phyloP scores from a whole-genome alignment of 257 asterid species.

The Paraleonurus japonicus region DNA sequence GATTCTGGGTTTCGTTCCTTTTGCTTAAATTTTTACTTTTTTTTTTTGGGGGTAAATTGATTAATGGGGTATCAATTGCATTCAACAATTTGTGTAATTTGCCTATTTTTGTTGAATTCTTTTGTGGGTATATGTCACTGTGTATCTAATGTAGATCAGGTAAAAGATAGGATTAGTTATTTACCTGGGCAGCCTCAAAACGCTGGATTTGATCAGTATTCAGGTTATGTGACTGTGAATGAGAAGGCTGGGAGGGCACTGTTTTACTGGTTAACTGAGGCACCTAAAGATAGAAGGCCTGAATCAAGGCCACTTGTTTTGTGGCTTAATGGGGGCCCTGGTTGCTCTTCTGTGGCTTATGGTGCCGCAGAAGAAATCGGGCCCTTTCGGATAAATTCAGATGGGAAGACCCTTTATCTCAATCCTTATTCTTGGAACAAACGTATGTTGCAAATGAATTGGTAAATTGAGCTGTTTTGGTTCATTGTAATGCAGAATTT shows the following conservation, averaged over 20 bases:
- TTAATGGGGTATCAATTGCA: conserved; percentile 32
- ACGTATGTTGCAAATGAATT: too few species aligned
- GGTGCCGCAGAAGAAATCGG: conserved; percentile 97
- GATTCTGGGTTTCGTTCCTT: conserved; percentile 27
- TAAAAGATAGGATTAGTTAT: conserved; percentile 58
- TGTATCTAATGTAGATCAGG: conserved; percentile 57
- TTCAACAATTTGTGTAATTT: conserved; percentile 20
- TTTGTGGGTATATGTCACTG: conserved; percentile 48
- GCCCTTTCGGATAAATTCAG: conserved; percentile 80
- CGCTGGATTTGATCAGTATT: conserved; percentile 64
- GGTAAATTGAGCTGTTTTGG: not conserved
- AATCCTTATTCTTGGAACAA: conserved; percentile 93
- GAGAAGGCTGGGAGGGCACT: conserved; percentile 75
- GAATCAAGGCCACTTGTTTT: conserved; percentile 78
- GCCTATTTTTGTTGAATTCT: conserved; percentile 35
- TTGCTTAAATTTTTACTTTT: not conserved
- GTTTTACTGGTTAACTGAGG: conserved; percentile 91
- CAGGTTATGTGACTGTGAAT: conserved; percentile 86
- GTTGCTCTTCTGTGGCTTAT: conserved; percentile 95
- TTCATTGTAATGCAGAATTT: conserved; percentile 16
- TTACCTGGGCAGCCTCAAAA: conserved; percentile 91
- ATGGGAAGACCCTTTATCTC: conserved; percentile 77
- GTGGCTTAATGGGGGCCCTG: conserved; percentile 99
- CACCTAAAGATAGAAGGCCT: conserved; percentile 56
- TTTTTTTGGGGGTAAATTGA: not conserved